Base-by-base conservation (phyloP, 2,329 filamentous ascomycete genomes). In the Colletotrichum zoysiae region DNA sequence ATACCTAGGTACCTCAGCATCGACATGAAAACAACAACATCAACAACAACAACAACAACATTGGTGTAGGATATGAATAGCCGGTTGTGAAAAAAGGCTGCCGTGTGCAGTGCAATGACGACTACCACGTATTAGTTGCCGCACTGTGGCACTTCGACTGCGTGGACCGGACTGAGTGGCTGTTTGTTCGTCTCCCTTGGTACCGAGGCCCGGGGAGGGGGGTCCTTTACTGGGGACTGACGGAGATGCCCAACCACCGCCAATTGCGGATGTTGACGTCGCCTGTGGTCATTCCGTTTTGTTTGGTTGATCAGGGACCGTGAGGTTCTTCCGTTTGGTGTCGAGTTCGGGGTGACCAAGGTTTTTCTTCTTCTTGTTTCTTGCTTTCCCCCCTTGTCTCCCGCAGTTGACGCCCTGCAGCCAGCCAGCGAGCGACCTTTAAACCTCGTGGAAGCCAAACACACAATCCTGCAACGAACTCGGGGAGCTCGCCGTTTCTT, bases 211-310 rank as follows among this genome's bases (percentile, higher is more conserved):
- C 8, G 18, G 44, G n/a, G 35, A 38, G 40, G 23, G 23, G 26
- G 57, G 42, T 23, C n/a, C 7, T 40, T n/a, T n/a, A 40, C 33
- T 20, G 46, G 58, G 58, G 44, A 61, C 58, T 48, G 44, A 48
- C 51, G 66, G 66, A 58, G 20, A n/a, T 20, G 40, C 46, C 70
- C 70, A 72, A 44, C 65, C 70, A 65, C 65, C 66, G 58, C 70
- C 55, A 69, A 60, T 46, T 46, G 20, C 50, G 46, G 51, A 33
- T 38, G 46, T 71, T 59, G 51, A 26, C 51, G 51, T 56, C 56
- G 56, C 38, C 66, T 53, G 26, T 16, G 55, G 46, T 70, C 48
- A 46, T 56, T 55, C 23, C 46, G 56, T n/a, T 33, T 42, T n/a
- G 33, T 35, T 50, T 30, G 64, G 23, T 44, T 64, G 33, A 33